Conservation (phyloP, 1,284 basidiomycete species). For the Gymnopus androsaceus region DNA sequence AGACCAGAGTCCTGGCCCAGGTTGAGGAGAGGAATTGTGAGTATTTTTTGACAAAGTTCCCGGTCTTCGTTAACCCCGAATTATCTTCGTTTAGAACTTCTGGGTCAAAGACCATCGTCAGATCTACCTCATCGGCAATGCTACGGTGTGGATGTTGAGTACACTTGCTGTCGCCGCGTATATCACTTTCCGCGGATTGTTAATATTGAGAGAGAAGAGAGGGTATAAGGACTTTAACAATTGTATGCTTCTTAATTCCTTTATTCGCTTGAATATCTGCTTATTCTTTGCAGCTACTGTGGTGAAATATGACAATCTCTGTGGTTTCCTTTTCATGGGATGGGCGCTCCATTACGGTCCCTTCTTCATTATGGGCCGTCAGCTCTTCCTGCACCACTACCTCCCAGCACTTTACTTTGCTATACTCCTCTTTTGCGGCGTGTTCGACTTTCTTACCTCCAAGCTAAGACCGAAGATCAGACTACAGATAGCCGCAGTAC, state of each 20-base stretch:
- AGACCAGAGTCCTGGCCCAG: constrained; percentile 89
- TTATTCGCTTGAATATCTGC: constrained; percentile 6
- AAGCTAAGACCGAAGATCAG: constrained; percentile 76
- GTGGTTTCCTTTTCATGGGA: constrained; percentile 89
- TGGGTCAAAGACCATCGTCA: constrained; percentile 97
- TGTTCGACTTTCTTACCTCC: constrained; percentile 88
- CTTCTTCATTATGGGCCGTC: constrained; percentile 95
- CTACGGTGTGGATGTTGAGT: constrained; percentile 89
- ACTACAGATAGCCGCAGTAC: constrained; percentile 75
- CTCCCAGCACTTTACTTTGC: constrained; percentile 95
- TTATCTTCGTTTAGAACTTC: constrained; percentile 70
- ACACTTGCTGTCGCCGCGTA: constrained; percentile 75
- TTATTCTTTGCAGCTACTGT: constrained; percentile 64
- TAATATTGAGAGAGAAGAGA: constrained; percentile 88
- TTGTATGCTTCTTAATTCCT: constrained; percentile 53
- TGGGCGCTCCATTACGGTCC: constrained; percentile 96
- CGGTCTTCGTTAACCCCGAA: constrained; percentile 1
- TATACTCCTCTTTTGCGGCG: constrained; percentile 74
- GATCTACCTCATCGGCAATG: constrained; percentile 95
- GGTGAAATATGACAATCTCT: constrained; percentile 89
- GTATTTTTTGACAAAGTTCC: constrained; percentile 30
- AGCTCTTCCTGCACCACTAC: constrained; percentile 97
- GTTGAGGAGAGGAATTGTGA: constrained; percentile 88
- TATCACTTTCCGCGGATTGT: constrained; percentile 66
- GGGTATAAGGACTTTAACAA: constrained; percentile 91